Conservation (phyloP, 768 basidiomycete genomes). For the Kwoniella heveanensis region DNA sequence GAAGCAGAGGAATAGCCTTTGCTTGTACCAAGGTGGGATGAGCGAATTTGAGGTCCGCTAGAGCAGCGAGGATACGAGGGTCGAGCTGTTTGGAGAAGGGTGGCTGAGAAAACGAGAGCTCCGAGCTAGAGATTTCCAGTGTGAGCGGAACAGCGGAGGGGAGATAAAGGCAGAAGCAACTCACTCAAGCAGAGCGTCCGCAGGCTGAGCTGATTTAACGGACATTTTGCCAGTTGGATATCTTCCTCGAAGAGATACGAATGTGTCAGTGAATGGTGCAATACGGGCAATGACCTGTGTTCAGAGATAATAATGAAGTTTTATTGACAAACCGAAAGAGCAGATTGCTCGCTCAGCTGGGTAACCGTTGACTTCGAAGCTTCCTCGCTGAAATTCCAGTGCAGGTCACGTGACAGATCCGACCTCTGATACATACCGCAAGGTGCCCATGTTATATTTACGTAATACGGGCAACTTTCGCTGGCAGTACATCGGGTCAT, state of each 20-base stretch:
- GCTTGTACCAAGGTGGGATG: conserved; percentile 88
- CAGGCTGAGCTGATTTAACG: conserved; percentile 19
- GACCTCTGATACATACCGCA: not conserved
- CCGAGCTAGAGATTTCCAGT: conserved; percentile 24
- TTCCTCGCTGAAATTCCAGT: not conserved
- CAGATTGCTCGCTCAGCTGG: not conserved
- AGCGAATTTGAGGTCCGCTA: conserved; percentile 86
- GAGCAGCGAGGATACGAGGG: conserved; percentile 77
- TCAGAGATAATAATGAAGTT: not conserved
- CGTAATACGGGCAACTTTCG: too few relatives aligned
- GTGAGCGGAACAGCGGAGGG: conserved; percentile 1
- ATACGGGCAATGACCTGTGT: too few relatives aligned
- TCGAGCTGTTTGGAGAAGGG: conserved; percentile 78
- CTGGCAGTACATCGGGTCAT: too few relatives aligned
- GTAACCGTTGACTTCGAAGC: not conserved
- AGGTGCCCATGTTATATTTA: too few relatives aligned
- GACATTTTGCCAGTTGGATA: conserved; percentile 16
- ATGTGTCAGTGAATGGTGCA: too few relatives aligned
- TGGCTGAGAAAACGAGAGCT: conserved; percentile 56
- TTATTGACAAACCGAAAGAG: not conserved
- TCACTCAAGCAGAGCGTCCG: conserved; percentile 37
- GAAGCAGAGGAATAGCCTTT: conserved; percentile 86
- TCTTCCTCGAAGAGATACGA: too few relatives aligned
- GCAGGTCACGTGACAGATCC: not conserved
- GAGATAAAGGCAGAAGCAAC: not conserved